Evolutionary conservation across 495 filamentous ascomycete species (phyloP).

Genomic region (Lasiosphaeria ovina): DNA sequence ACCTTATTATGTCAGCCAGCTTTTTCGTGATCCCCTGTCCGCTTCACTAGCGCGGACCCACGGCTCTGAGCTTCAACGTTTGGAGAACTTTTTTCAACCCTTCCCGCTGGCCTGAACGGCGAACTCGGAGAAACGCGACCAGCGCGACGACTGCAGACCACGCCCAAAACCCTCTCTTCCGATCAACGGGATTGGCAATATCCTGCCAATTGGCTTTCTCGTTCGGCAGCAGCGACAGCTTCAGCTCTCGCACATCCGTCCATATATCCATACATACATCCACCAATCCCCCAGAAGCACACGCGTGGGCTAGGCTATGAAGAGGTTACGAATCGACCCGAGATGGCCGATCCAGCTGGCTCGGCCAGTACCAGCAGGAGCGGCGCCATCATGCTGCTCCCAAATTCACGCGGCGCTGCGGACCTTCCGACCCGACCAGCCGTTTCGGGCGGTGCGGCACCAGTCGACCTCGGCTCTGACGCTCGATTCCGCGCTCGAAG

Average conservation of each 20-base stretch:
- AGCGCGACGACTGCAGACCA: conserved; percentile 13
- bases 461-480: neutral
- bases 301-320: conserved; percentile 28
- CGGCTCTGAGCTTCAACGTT: conserved; percentile 18
- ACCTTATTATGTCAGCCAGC: conserved; percentile 24
- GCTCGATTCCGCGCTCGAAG: neutral
- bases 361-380: conserved; percentile 26
- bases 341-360: conserved; percentile 37
- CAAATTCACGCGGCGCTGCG: conserved; percentile 7
- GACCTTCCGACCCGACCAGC: too few relatives aligned
- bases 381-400: conserved; percentile 18
- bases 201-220: neutral
- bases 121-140: conserved; percentile 10
- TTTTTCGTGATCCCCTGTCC: conserved; percentile 22
- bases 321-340: conserved; percentile 39
- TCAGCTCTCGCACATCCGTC: too few relatives aligned
- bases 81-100: conserved; percentile 35
- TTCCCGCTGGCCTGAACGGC: conserved; percentile 6
- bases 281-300: too few relatives aligned
- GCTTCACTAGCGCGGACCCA: conserved; percentile 4
- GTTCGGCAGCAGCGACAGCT: too few relatives aligned
- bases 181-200: neutral
- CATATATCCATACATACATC: too few relatives aligned
- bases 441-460: neutral
- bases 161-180: neutral